phyloP scores from a whole-genome alignment of 257 asterid species.

The Plantago ovata region DNA sequence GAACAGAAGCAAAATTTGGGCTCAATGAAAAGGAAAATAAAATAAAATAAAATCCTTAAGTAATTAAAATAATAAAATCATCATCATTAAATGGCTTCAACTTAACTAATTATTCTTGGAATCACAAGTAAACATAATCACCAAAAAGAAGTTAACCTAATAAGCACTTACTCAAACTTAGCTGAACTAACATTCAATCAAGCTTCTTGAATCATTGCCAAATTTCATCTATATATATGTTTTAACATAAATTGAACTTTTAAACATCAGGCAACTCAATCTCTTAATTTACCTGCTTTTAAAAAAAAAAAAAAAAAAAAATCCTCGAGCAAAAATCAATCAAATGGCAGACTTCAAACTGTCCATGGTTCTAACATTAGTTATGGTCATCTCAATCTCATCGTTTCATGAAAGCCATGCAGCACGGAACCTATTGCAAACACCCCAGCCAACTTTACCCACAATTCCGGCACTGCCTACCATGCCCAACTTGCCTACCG shows the following conservation, averaged over 20 bases:
- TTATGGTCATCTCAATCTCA: constrained; percentile 17
- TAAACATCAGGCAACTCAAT: not conserved
- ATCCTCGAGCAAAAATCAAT: too few species aligned
- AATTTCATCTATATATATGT: too few species aligned
- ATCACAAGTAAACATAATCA: too few species aligned
- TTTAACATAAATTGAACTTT: too few species aligned
- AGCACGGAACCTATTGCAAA: constrained; percentile 19
- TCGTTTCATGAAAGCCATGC: constrained; percentile 8
- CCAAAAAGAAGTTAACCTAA: not conserved
- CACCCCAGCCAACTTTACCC: constrained; percentile 18
- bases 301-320: not conserved
- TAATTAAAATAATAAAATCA: too few species aligned
- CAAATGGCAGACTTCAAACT: constrained; percentile 17
- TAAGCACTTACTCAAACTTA: not conserved
- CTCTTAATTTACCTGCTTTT: too few species aligned
- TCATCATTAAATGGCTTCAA: too few species aligned
- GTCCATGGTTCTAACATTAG: not conserved
- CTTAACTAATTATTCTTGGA: too few species aligned
- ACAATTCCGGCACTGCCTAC: constrained; percentile 17
- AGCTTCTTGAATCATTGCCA: too few species aligned
- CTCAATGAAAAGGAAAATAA: too few species aligned
- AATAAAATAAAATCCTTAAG: too few species aligned
- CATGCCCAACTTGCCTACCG: constrained; percentile 15
- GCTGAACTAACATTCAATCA: not conserved
- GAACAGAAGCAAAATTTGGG: too few species aligned